Conservation (phyloP, 2,329 filamentous ascomycete species). For the Zymoseptoria passerinii region DNA sequence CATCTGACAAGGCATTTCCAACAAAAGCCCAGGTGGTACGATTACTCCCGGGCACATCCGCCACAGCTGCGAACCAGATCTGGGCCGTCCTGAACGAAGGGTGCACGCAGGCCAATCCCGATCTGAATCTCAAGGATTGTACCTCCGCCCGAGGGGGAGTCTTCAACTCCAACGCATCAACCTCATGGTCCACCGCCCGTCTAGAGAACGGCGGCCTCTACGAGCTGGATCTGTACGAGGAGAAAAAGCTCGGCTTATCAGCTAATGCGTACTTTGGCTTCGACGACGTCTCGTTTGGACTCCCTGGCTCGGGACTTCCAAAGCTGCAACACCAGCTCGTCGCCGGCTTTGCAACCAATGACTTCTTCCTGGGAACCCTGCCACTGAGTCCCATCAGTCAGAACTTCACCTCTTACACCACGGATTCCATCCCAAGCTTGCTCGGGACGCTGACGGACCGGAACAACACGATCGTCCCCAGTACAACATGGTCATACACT, state of each 20-base stretch:
- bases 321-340: slow-evolving; percentile 27
- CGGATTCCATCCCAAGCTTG: slow-evolving; percentile 10
- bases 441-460: slow-evolving; percentile 11
- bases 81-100: slow-evolving; percentile 20
- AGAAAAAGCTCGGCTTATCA: slow-evolving; percentile 14
- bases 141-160: slow-evolving; percentile 16
- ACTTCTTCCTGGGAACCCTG: slow-evolving; percentile 30
- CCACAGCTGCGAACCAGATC: slow-evolving; percentile 11
- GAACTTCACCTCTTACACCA: slow-evolving; percentile 16
- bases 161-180: slow-evolving; percentile 28
- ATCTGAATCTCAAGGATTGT: slow-evolving; percentile 23
- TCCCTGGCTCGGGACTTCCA: slow-evolving; percentile 17
- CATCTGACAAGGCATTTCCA: neutral
- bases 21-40: slow-evolving; percentile 11
- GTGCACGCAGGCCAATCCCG: slow-evolving; percentile 17
- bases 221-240: slow-evolving; percentile 15
- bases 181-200: slow-evolving; percentile 29
- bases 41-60: slow-evolving; percentile 19
- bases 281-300: slow-evolving; percentile 26
- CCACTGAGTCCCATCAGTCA: slow-evolving; percentile 19
- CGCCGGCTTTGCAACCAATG: slow-evolving; percentile 12
- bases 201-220: slow-evolving; percentile 29
- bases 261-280: slow-evolving; percentile 31
- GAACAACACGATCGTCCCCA: slow-evolving; percentile 4
- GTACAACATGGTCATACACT: slow-evolving; percentile 20